A percentile compares a stretch with the other conserved stretches of the same genome.
These are phyloP conservation scores for Calonectria leucothoes DNA, from an alignment of 2,329 filamentous ascomycete species.

Conservation along the genomic window DNA sequence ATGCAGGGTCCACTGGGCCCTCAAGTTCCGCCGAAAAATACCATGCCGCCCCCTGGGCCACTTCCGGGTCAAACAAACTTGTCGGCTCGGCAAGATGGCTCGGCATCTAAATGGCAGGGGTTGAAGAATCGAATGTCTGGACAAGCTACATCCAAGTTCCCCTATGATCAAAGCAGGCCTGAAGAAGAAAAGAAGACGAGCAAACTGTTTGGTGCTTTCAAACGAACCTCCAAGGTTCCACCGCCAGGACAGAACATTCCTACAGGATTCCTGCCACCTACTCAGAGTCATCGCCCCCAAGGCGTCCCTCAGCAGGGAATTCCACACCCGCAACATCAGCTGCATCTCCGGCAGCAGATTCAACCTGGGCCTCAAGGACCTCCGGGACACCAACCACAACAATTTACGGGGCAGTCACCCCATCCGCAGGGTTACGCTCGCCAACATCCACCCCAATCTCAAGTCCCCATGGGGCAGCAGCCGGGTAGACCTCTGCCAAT, in stretches of 20 bases:
- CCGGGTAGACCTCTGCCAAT: slow-evolving; percentile 7
- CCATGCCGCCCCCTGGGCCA: slow-evolving; percentile 13
- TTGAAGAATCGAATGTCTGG: slow-evolving; percentile 47
- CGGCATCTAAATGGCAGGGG: slow-evolving; percentile 48
- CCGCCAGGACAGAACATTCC: slow-evolving; percentile 34
- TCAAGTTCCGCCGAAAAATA: slow-evolving; percentile 29
- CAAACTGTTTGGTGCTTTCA: slow-evolving; percentile 48
- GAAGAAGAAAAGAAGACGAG: slow-evolving; percentile 39
- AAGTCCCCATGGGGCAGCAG: slow-evolving; percentile 20
- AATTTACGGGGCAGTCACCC: slow-evolving; percentile 6
- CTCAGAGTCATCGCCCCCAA: slow-evolving; percentile 20
- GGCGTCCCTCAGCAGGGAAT: slow-evolving; percentile 23
- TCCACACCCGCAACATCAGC: slow-evolving; percentile 28
- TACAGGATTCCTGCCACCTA: not conserved
- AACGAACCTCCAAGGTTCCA: slow-evolving; percentile 43
- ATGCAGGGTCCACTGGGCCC: slow-evolving; percentile 22
- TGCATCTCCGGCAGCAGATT: slow-evolving; percentile 24
- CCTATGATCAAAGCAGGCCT: slow-evolving; percentile 29
- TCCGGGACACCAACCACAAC: slow-evolving; percentile 7
- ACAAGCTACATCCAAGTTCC: slow-evolving; percentile 40
- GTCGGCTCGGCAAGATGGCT: slow-evolving; percentile 30
- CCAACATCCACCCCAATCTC: slow-evolving; percentile 33
- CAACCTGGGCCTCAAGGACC: slow-evolving; percentile 9
- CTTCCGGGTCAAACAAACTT: slow-evolving; percentile 17
- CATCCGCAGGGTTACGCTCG: slow-evolving; percentile 29